A percentile compares a stretch with the other conserved stretches of the same genome.
These are phyloP conservation scores for Talaromyces funiculosus DNA, from an alignment of 2,329 filamentous ascomycete genomes.

Conservation along the genomic window DNA sequence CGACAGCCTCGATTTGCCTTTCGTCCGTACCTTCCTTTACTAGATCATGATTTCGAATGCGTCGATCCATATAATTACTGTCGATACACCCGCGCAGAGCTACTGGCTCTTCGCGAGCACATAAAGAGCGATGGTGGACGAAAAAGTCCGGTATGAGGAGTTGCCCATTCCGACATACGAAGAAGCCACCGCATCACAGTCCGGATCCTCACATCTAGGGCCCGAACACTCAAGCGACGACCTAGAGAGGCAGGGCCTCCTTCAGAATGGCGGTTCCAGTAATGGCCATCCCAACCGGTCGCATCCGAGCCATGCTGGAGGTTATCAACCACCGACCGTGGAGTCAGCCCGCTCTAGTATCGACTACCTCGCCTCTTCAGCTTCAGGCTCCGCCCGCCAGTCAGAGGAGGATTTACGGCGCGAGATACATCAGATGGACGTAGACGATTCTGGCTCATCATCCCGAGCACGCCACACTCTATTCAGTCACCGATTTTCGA, in stretches of 20 bases:
- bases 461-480: slow-evolving; percentile 30
- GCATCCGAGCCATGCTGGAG: slow-evolving; percentile 26
- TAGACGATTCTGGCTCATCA: slow-evolving; percentile 58
- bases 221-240: slow-evolving; percentile 61
- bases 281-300: slow-evolving; percentile 31
- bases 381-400: slow-evolving; percentile 49
- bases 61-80: slow-evolving; percentile 23
- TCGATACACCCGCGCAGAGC: slow-evolving; percentile 16
- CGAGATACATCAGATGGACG: slow-evolving; percentile 85
- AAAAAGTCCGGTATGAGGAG: slow-evolving; percentile 55
- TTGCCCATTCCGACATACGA: slow-evolving; percentile 78
- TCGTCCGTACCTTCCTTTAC: slow-evolving; percentile 25
- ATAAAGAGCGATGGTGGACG: slow-evolving; percentile 41
- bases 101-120: slow-evolving; percentile 26
- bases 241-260: slow-evolving; percentile 70
- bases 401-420: slow-evolving; percentile 63
- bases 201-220: slow-evolving; percentile 47
- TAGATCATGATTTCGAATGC: slow-evolving; percentile 37
- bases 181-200: slow-evolving; percentile 63
- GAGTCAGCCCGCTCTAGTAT: slow-evolving; percentile 66
- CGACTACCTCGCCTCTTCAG: slow-evolving; percentile 51
- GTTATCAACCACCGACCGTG: slow-evolving; percentile 76
- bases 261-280: slow-evolving; percentile 49
- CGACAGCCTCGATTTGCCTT: slow-evolving; percentile 23
- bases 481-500: slow-evolving; percentile 49